Conservation (phyloP, 805 yeast species). For the Monosporozyma aerobia region DNA sequence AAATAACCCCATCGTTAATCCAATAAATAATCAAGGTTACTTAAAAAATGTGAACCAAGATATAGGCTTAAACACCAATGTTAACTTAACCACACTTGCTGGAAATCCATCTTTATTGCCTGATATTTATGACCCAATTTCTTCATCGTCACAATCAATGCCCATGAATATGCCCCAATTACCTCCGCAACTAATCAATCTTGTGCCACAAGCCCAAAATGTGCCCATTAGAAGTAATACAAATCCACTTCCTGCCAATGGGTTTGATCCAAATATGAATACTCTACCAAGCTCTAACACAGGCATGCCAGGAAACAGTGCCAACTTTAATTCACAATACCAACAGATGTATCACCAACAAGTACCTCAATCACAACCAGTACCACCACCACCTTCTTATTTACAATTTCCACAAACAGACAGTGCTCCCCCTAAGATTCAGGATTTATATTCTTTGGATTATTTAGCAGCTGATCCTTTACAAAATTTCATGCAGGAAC, state of each 20-base stretch:
- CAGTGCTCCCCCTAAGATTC: constrained; percentile 4
- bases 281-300: background rate
- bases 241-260: background rate
- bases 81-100: background rate
- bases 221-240: background rate
- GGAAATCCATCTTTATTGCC: background rate
- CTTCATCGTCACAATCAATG: background rate
- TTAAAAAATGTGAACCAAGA: background rate
- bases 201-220: background rate
- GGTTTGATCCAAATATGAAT: background rate
- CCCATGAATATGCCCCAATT: background rate
- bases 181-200: constrained; percentile 2
- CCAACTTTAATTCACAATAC: background rate
- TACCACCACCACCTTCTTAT: background rate
- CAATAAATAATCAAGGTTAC: background rate
- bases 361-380: background rate
- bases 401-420: background rate
- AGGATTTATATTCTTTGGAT: constrained; percentile 15
- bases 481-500: constrained; percentile 16
- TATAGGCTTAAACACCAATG: background rate
- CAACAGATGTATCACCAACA: background rate
- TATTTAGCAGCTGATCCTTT: constrained; percentile 16
- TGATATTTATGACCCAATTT: background rate
- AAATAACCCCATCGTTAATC: background rate
- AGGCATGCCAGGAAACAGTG: background rate